A percentile compares a stretch with the other conserved stretches of the same genome.
phyloP scores from a whole-genome alignment of 495 filamentous ascomycete species.

The Clohesyomyces aquaticus region DNA sequence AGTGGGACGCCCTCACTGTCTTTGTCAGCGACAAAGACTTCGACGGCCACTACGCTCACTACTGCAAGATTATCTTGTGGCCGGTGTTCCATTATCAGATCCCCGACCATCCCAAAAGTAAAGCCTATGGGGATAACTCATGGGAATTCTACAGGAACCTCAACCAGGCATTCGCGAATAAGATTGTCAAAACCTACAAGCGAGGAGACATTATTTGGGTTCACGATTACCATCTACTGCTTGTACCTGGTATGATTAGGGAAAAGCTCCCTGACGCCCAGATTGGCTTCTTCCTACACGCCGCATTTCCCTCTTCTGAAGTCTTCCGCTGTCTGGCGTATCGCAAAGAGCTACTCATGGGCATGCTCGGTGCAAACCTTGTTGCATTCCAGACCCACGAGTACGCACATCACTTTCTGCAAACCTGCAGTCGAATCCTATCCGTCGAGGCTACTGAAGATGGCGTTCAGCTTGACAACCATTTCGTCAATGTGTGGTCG shows the following conservation, averaged over 20 bases:
- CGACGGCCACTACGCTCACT: slow-evolving; percentile 89
- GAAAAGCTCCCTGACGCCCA: slow-evolving; percentile 83
- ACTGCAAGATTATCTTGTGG: slow-evolving; percentile 69
- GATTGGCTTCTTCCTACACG: slow-evolving; percentile 94
- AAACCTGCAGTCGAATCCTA: slow-evolving; percentile 88
- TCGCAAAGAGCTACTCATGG: slow-evolving; percentile 82
- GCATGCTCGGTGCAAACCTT: slow-evolving; percentile 86
- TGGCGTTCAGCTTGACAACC: slow-evolving; percentile 87
- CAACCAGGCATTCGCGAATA: slow-evolving; percentile 88
- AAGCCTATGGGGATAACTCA: slow-evolving; percentile 93
- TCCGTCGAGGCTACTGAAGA: slow-evolving; percentile 84
- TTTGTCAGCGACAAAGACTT: slow-evolving; percentile 86
- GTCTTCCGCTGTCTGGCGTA: slow-evolving; percentile 88
- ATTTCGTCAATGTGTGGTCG: slow-evolving; percentile 82
- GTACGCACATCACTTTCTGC: slow-evolving; percentile 89
- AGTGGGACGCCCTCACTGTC: slow-evolving; percentile 79
- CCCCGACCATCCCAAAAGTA: slow-evolving; percentile 95
- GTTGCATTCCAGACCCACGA: slow-evolving; percentile 91
- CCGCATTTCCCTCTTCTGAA: slow-evolving; percentile 93
- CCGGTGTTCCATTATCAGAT: slow-evolving; percentile 93
- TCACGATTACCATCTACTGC: slow-evolving; percentile 88
- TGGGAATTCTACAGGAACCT: slow-evolving; percentile 91
- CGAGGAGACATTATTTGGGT: slow-evolving; percentile 89
- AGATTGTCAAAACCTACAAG: slow-evolving; percentile 87
- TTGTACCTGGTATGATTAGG: slow-evolving; percentile 91